These are phyloP conservation scores for Candida awuae DNA, from an alignment of 805 yeast species.

Conservation along the genomic window DNA sequence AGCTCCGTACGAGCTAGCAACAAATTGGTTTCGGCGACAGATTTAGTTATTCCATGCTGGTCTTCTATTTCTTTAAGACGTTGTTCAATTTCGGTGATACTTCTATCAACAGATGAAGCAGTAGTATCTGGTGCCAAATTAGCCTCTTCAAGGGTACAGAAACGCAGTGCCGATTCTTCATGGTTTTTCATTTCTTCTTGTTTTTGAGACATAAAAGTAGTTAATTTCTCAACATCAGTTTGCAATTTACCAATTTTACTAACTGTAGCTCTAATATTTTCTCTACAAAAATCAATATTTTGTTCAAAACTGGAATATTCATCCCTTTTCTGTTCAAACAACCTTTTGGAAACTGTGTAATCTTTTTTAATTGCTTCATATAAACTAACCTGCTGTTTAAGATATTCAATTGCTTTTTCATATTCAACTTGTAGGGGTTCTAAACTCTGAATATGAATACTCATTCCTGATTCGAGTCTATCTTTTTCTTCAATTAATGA, in stretches of 20 bases:
- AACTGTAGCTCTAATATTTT: constrained; percentile 3
- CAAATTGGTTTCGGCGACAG: constrained; percentile 44
- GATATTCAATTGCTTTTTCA: constrained; percentile 6
- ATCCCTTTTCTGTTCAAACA: constrained; percentile 7
- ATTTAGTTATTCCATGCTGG: constrained; percentile 46
- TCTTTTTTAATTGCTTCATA: constrained; percentile 11
- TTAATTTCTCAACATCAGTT: constrained; percentile 19
- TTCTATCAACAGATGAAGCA: constrained; percentile 30
- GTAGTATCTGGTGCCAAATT: constrained; percentile 33
- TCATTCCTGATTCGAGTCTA: constrained; percentile 25
- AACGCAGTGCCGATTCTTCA: constrained; percentile 27
- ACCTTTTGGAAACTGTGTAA: constrained; percentile 6
- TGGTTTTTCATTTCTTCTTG: not conserved
- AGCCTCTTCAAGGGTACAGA: constrained; percentile 44
- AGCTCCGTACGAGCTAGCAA: constrained; percentile 36
- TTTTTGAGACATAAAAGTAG: constrained; percentile 19
- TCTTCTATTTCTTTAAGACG: constrained; percentile 46
- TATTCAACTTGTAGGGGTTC: constrained; percentile 18
- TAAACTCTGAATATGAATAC: constrained; percentile 16
- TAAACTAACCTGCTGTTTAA: constrained; percentile 11
- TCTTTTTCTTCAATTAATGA: constrained; percentile 29
- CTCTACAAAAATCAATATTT: constrained; percentile 15
- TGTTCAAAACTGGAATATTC: constrained; percentile 19
- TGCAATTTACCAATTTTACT: not conserved
- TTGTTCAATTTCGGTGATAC: constrained; percentile 38